Conservation (phyloP, 192 early-diverging fungal species). For the Coemansia sp. region DNA sequence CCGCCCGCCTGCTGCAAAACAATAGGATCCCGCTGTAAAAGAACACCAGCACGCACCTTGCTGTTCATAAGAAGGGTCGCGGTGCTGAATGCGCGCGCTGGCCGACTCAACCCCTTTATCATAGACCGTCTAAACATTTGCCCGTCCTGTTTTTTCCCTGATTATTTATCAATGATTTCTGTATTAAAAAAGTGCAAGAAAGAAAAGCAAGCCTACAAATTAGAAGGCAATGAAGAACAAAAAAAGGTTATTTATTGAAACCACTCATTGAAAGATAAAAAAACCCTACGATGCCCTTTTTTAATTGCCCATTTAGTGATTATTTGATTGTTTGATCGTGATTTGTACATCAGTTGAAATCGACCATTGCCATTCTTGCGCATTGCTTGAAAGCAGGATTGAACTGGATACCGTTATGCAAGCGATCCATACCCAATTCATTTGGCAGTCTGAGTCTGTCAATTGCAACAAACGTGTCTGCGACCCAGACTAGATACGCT, state of each 20-base stretch:
- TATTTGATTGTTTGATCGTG: no score
- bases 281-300: neutral
- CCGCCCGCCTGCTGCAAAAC: slow-evolving; percentile 27
- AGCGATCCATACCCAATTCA: no score
- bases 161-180: neutral
- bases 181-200: neutral
- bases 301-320: neutral
- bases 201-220: neutral
- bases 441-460: neutral
- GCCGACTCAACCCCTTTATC: neutral
- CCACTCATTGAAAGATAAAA: neutral
- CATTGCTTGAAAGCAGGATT: neutral
- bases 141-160: slow-evolving; percentile 4
- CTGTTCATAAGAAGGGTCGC: neutral
- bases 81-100: slow-evolving; percentile 34
- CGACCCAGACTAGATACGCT: neutral
- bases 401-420: neutral
- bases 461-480: neutral
- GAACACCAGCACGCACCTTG: slow-evolving; percentile 29
- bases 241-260: neutral
- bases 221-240: slow-evolving; percentile 1
- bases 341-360: no score
- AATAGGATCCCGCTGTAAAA: slow-evolving; percentile 54
- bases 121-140: slow-evolving; percentile 20
- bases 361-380: no score